Conservation (phyloP, 352 stramenopile species). For the Sclerospora graminicola region DNA sequence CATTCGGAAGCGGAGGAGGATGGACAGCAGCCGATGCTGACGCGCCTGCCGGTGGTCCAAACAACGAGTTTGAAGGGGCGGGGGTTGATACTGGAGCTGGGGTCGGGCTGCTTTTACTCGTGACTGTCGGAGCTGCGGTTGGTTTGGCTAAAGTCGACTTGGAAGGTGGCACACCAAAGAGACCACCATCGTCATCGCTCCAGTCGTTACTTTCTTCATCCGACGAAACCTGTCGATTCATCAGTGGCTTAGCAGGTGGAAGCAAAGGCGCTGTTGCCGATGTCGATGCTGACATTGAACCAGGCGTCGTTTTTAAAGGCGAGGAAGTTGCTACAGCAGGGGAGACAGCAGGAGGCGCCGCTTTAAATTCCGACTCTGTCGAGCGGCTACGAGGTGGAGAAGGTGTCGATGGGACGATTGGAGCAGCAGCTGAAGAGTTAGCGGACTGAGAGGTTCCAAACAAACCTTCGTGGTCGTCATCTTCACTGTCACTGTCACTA, state of each 20-base stretch:
- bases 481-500: constrained; percentile 12
- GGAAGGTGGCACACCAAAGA: constrained; percentile 35
- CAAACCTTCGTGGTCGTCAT: constrained; percentile 29
- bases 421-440: constrained; percentile 10
- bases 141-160: constrained; percentile 16
- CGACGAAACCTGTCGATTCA: constrained; percentile 33
- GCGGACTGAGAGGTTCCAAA: constrained; percentile 25
- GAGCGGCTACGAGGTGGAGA: constrained; percentile 34
- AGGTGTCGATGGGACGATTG: constrained; percentile 6
- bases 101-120: constrained; percentile 5
- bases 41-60: constrained; percentile 14
- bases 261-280: constrained; percentile 11
- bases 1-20: constrained; percentile 35
- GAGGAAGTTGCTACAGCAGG: constrained; percentile 3
- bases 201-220: constrained; percentile 57
- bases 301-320: neutral
- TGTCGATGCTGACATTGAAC: constrained; percentile 3
- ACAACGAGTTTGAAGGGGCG: constrained; percentile 10
- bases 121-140: constrained; percentile 6
- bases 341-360: constrained; percentile 14
- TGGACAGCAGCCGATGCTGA: constrained; percentile 15
- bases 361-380: constrained; percentile 63
- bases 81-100: constrained; percentile 2
- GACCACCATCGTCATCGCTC: constrained; percentile 41
- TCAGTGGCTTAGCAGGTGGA: constrained; percentile 23